These are phyloP conservation scores for Termitomyces sp. DNA, from an alignment of 768 basidiomycete species.

Conservation along the genomic window DNA sequence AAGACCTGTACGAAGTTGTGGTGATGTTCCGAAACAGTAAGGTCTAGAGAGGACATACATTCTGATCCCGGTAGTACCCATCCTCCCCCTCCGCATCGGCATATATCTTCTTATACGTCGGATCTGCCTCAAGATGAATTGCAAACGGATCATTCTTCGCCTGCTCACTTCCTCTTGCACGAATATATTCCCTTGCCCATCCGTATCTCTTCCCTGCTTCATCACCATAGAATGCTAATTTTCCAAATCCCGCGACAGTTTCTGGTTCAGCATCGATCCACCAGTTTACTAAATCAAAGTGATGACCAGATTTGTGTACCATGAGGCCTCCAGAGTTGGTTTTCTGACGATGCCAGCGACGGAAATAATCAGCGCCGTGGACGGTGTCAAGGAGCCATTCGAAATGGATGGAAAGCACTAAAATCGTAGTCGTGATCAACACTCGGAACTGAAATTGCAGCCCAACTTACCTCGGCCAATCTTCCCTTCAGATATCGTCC, in stretches of 20 bases:
- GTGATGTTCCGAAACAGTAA: not conserved
- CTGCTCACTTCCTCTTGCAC: constrained; percentile 33
- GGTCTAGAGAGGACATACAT: constrained; percentile 20
- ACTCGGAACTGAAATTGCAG: not conserved
- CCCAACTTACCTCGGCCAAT: constrained; percentile 32
- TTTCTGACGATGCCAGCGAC: constrained; percentile 45
- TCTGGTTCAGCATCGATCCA: constrained; percentile 43
- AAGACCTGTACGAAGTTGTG: constrained; percentile 25
- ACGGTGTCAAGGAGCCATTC: constrained; percentile 50
- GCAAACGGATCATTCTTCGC: constrained; percentile 45
- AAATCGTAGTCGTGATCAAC: not conserved
- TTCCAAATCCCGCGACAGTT: constrained; percentile 41
- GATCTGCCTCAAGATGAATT: constrained; percentile 38
- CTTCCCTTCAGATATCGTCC: constrained; percentile 36
- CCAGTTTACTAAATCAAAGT: constrained; percentile 52
- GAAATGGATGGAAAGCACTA: constrained; percentile 44
- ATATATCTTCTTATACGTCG: constrained; percentile 37
- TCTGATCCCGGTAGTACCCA: constrained; percentile 45
- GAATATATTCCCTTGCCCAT: constrained; percentile 39
- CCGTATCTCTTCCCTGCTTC: constrained; percentile 38
- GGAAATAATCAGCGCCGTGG: constrained; percentile 47
- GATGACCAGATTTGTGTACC: constrained; percentile 40
- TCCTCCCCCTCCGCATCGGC: constrained; percentile 41
- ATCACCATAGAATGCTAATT: constrained; percentile 41
- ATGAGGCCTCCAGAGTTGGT: constrained; percentile 36